Evolutionary conservation across 2,329 filamentous ascomycete genomes (phyloP), one percentile per base, ranked within the genome.

Genomic region (Lithohypha guttulata): DNA sequence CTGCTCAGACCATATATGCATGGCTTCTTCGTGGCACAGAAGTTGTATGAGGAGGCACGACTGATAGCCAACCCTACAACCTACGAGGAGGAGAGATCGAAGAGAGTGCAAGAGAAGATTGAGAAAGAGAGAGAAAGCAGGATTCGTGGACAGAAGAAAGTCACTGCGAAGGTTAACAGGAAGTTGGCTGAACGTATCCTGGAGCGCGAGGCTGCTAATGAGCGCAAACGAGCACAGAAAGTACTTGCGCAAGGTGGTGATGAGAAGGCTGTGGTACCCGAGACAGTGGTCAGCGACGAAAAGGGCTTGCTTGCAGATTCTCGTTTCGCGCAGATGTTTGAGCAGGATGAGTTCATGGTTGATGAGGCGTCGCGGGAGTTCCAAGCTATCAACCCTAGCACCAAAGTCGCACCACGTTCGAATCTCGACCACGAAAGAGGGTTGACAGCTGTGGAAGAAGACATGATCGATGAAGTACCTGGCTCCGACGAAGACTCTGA

Each of bases 1-100:
- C 66, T 96, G 14, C 68, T 98, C 27, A 75, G 89, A 30, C 91
- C 91, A 29, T 98, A 98, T 58, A 98, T 98, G 93, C 91, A 98
- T 59, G 93, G 91, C 52, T 96, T 91, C 70, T 98, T 98, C 64
- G 87, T 98, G 34, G 84, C 84, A 23, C 89, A 93, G 53, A 85
- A 87, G 55, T 65, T 98, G 18, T 96, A 98, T 59, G 93, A 98
- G 57, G 87, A 98, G 59, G 91, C 91, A 13, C 73, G 84, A 40
- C 67, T 98, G 44, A 94, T 96, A 53, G 81, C 83, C 34, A 94
- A 96, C 61, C 91, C 91, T 0, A 93, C 93, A 56, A 74, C 93
- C 37, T 93, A 83, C 72, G 85, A 95, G 57, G 84, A 96, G 54
- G 85, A 96, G 60, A 75, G 86, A 42, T 79, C 80, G 44, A 95